These are phyloP conservation scores for Phaeosphaeria sp. DNA, from an alignment of 2,329 filamentous ascomycete genomes.

Conservation along the genomic window DNA sequence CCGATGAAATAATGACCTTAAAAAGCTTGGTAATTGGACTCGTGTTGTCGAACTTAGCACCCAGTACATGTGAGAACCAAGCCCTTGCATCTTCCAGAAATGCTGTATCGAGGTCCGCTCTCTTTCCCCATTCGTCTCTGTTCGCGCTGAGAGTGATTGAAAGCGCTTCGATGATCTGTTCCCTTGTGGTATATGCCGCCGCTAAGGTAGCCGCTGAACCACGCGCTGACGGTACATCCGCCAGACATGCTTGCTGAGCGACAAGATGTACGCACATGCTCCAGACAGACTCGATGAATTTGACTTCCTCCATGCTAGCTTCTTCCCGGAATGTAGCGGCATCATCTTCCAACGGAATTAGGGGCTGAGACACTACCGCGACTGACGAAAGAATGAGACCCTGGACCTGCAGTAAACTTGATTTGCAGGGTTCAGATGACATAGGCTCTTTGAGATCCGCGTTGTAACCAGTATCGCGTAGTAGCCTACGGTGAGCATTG, in stretches of 20 bases:
- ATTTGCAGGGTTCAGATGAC: not conserved
- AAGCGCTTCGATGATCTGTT: not conserved
- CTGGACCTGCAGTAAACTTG: not conserved
- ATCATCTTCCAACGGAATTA: not conserved
- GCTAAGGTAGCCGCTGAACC: too few relatives aligned
- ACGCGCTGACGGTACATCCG: too few relatives aligned
- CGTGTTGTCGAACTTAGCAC: not conserved
- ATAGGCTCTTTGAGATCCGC: not conserved
- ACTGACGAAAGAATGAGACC: not conserved
- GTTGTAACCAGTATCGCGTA: not conserved
- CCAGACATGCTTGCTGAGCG: not conserved
- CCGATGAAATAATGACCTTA: not conserved
- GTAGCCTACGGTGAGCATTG: not conserved
- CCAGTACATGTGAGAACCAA: not conserved
- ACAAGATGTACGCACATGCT: not conserved
- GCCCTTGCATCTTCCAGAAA: not conserved
- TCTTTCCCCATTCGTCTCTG: not conserved
- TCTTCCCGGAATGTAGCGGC: not conserved
- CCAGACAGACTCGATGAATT: not conserved
- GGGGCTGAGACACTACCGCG: not conserved
- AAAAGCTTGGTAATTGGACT: not conserved
- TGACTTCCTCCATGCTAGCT: not conserved
- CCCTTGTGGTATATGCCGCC: not conserved
- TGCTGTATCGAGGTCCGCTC: not conserved
- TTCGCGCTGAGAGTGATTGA: not conserved